phyloP scores from a whole-genome alignment of 306 rosid genomes.

The Lupinus albus region DNA sequence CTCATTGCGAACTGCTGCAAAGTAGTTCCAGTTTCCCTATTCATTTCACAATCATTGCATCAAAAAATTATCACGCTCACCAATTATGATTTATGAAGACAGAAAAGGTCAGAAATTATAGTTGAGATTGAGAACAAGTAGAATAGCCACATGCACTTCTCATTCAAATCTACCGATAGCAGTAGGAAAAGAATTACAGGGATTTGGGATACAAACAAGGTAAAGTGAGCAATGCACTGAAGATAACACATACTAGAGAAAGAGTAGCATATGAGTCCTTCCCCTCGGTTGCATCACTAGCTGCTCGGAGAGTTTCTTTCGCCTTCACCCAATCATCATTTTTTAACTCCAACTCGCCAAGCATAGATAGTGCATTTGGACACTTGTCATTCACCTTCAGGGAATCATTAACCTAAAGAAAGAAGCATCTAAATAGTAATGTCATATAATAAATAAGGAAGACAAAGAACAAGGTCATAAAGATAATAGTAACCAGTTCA shows the following conservation, averaged over 20 bases:
- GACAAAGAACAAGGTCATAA: conserved; percentile 26
- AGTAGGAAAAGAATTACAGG: conserved; percentile 28
- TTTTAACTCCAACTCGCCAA: conserved; percentile 94
- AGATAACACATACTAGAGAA: conserved; percentile 65
- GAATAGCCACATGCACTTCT: conserved; percentile 31
- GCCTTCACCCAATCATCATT: conserved; percentile 99
- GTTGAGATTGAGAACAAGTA: conserved; percentile 21
- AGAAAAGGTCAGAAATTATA: not conserved
- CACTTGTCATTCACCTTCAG: conserved; percentile 85
- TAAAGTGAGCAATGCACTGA: conserved; percentile 38
- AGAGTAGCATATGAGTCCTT: conserved; percentile 93
- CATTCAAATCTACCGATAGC: conserved; percentile 4
- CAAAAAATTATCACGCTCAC: conserved; percentile 32
- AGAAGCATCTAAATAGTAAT: conserved; percentile 28
- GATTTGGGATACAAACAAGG: conserved; percentile 28
- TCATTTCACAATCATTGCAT: conserved; percentile 44
- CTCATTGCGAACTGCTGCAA: conserved; percentile 97
- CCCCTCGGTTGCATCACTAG: conserved; percentile 94
- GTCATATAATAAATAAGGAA: conserved; percentile 27
- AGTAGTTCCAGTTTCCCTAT: conserved; percentile 99
- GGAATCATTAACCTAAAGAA: conserved; percentile 85
- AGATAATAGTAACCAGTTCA: conserved; percentile 71
- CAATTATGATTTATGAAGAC: not conserved
- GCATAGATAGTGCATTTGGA: conserved; percentile 94
- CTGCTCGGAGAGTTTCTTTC: conserved; percentile 93